Evolutionary conservation across 2,329 filamentous ascomycete species (phyloP).

Genomic region (Camillea tinctor): DNA sequence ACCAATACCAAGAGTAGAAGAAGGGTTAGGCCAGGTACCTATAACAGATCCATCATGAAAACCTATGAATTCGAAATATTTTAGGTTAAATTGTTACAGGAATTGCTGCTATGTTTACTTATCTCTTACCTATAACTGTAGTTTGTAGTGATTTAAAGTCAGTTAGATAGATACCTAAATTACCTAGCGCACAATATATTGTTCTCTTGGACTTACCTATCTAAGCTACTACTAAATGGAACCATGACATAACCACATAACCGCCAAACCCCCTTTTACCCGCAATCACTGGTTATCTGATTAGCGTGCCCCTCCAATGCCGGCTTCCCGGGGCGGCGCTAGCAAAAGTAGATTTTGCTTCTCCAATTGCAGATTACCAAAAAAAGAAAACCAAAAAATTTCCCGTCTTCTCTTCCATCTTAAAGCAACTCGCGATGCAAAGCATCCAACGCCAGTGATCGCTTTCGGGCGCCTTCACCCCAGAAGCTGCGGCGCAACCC

Average conservation of each 20-base stretch:
- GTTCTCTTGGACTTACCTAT: no score
- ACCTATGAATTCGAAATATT: no score
- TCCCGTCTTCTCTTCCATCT: neutral
- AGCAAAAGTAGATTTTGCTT: conserved; percentile 11
- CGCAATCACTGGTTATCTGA: neutral
- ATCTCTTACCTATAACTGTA: no score
- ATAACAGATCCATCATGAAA: no score
- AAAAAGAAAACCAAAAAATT: conserved; percentile 11
- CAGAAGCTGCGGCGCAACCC: neutral
- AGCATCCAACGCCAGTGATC: conserved; percentile 6
- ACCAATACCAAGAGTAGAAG: no score
- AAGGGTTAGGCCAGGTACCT: neutral
- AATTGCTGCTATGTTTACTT: no score
- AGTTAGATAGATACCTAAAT: no score
- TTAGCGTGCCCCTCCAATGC: neutral
- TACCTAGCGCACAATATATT: no score
- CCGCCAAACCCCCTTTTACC: no score
- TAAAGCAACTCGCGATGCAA: neutral
- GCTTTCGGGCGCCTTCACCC: conserved; percentile 18
- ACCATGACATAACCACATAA: no score
- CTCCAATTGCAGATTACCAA: neutral
- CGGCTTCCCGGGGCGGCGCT: neutral
- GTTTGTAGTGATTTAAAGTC: no score
- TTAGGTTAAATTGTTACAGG: no score
- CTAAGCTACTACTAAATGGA: neutral